These are phyloP conservation scores for Xylariaceae sp. DNA, from an alignment of 2,329 filamentous ascomycete species.

Conservation along the genomic window DNA sequence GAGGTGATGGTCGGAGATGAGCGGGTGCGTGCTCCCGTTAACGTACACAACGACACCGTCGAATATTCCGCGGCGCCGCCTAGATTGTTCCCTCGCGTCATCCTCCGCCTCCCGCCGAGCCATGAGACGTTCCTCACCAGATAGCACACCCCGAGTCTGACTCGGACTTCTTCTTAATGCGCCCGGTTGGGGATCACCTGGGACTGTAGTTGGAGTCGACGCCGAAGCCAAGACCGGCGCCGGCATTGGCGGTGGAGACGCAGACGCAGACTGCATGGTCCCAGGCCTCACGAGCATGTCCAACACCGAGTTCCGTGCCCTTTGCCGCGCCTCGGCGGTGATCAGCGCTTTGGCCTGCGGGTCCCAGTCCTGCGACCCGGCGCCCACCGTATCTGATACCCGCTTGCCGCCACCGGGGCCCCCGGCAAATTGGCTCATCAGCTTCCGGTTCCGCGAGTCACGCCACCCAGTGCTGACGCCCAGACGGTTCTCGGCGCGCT, in stretches of 20 bases:
- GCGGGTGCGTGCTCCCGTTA: conserved; percentile 79
- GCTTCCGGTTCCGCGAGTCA: conserved; percentile 62
- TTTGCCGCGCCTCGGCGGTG: conserved; percentile 39
- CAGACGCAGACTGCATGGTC: conserved; percentile 36
- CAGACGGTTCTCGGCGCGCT: conserved; percentile 65
- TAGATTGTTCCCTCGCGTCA: conserved; percentile 41
- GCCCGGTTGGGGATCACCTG: background rate
- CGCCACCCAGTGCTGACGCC: conserved; percentile 64
- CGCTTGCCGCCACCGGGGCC: conserved; percentile 55
- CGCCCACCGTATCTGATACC: conserved; percentile 62
- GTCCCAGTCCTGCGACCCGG: conserved; percentile 55
- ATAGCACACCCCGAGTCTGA: conserved; percentile 2
- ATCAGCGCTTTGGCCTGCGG: conserved; percentile 42
- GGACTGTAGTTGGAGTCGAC: background rate
- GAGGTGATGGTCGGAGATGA: conserved; percentile 79
- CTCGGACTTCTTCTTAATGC: background rate
- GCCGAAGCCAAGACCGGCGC: background rate
- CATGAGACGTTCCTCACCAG: conserved; percentile 28
- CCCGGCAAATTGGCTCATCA: conserved; percentile 63
- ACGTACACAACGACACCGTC: conserved; percentile 71
- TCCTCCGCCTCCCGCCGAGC: conserved; percentile 35
- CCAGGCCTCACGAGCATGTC: conserved; percentile 52
- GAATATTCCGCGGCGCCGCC: conserved; percentile 54
- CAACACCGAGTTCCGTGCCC: conserved; percentile 43
- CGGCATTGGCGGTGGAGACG: conserved; percentile 4